A percentile compares a stretch with the other conserved stretches of the same genome.
Evolutionary conservation across 805 yeast species (phyloP).

Genomic region (Sporopachydermia quercuum): DNA sequence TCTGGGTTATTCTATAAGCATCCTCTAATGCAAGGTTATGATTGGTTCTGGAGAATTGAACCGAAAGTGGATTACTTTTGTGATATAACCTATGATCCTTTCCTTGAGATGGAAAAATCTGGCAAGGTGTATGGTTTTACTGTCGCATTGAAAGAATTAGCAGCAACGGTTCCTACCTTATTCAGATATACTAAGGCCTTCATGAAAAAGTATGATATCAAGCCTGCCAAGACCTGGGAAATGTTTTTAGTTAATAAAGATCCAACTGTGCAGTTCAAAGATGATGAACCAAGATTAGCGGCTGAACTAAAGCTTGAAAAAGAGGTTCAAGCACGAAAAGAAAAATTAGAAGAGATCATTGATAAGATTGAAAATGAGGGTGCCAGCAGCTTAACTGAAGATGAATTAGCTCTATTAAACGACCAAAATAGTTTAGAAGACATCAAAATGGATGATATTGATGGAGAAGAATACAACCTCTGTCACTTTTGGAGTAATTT

Average conservation of each 20-base stretch:
- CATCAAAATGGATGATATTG: constrained; percentile 36
- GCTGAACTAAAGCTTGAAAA: constrained; percentile 15
- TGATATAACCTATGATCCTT: constrained; percentile 87
- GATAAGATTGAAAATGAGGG: neutral
- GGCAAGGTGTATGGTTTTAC: constrained; percentile 79
- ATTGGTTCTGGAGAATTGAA: constrained; percentile 96
- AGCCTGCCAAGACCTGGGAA: constrained; percentile 54
- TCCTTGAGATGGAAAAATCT: constrained; percentile 53
- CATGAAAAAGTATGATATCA: constrained; percentile 30
- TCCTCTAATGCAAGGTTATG: constrained; percentile 49
- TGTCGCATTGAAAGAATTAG: constrained; percentile 60
- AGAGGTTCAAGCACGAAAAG: constrained; percentile 20
- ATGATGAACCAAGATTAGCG: constrained; percentile 4
- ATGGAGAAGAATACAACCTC: constrained; percentile 54
- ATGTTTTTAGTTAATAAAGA: constrained; percentile 31
- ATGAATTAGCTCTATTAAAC: neutral
- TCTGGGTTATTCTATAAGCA: constrained; percentile 76
- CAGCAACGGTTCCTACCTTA: constrained; percentile 69
- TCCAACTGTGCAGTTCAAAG: constrained; percentile 2
- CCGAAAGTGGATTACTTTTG: constrained; percentile 86
- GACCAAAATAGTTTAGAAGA: neutral
- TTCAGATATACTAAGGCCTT: constrained; percentile 60
- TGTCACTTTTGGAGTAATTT: constrained; percentile 92
- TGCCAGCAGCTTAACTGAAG: neutral
- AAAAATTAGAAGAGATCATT: constrained; percentile 19